Evolutionary conservation across 139 green algal species (phyloP).

Genomic region (Bryopsis sp.): DNA sequence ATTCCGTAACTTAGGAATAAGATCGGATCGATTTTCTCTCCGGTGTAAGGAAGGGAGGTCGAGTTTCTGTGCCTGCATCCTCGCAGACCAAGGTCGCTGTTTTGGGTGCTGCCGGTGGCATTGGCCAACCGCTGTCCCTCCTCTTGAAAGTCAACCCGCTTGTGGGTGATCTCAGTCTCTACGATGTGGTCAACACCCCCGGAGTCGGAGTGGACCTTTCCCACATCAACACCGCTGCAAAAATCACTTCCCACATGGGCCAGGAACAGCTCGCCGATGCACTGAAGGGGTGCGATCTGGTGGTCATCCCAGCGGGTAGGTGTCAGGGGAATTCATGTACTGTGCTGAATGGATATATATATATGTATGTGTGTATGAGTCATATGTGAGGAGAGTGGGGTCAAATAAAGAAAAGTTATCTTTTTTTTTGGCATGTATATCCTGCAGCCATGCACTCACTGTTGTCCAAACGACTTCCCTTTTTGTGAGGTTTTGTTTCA

Average conservation of each 20-base stretch:
- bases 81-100: conserved; percentile 82
- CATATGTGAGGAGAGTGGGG: no score
- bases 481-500: no score
- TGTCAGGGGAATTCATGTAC: conserved; percentile 12
- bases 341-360: no score
- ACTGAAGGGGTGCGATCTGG: conserved; percentile 74
- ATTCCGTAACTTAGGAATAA: neutral
- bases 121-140: conserved; percentile 90
- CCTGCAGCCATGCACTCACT: no score
- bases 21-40: neutral
- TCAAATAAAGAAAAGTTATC: neutral
- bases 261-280: conserved; percentile 67
- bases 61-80: neutral
- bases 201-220: conserved; percentile 87
- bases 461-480: no score
- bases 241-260: conserved; percentile 64
- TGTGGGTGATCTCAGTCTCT: conserved; percentile 71
- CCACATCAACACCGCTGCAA: conserved; percentile 81
- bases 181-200: conserved; percentile 83
- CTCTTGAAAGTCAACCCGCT: conserved; percentile 77
- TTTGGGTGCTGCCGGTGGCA: conserved; percentile 89
- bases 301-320: conserved; percentile 91
- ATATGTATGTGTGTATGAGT: no score
- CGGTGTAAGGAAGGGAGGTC: neutral
- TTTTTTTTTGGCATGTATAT: no score